phyloP scores from a whole-genome alignment of 2,329 filamentous ascomycete species.

The Hypoxylon sp. region DNA sequence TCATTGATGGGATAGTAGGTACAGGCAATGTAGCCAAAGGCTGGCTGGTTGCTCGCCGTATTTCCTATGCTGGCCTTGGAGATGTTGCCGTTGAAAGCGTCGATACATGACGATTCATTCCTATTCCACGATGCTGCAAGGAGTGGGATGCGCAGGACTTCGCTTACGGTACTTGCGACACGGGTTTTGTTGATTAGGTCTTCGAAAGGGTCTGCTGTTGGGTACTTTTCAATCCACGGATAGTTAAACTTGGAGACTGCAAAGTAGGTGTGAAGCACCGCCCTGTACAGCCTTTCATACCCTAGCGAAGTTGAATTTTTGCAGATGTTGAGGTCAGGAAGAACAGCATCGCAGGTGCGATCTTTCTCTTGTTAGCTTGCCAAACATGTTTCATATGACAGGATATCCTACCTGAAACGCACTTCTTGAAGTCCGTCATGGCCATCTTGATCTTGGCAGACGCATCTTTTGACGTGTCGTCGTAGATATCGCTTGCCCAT shows the following conservation, averaged over 20 bases:
- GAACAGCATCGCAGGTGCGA: conserved; percentile 29
- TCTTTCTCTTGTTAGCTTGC: conserved; percentile 28
- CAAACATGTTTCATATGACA: background rate
- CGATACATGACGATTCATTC: conserved; percentile 34
- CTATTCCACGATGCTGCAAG: conserved; percentile 39
- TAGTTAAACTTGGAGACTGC: conserved; percentile 43
- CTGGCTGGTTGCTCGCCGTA: conserved; percentile 25
- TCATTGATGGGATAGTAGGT: conserved; percentile 41
- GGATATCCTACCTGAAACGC: conserved; percentile 29
- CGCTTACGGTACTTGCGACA: conserved; percentile 22
- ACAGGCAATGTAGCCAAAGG: conserved; percentile 36
- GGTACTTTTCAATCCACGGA: conserved; percentile 38
- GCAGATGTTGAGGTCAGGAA: conserved; percentile 43
- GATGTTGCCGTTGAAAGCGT: conserved; percentile 38
- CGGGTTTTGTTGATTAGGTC: conserved; percentile 38
- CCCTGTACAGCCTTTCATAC: conserved; percentile 38
- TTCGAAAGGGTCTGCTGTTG: conserved; percentile 34
- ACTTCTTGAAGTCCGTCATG: conserved; percentile 38
- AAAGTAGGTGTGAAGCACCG: conserved; percentile 33
- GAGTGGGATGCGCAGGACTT: conserved; percentile 42
- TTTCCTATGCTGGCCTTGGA: conserved; percentile 28
- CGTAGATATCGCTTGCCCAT: conserved; percentile 39
- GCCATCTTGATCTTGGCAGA: conserved; percentile 33
- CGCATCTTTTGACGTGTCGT: conserved; percentile 24
- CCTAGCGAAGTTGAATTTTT: conserved; percentile 26